Conservation (phyloP, 495 filamentous ascomycete genomes). For the Penicillium macrosclerotiorum region DNA sequence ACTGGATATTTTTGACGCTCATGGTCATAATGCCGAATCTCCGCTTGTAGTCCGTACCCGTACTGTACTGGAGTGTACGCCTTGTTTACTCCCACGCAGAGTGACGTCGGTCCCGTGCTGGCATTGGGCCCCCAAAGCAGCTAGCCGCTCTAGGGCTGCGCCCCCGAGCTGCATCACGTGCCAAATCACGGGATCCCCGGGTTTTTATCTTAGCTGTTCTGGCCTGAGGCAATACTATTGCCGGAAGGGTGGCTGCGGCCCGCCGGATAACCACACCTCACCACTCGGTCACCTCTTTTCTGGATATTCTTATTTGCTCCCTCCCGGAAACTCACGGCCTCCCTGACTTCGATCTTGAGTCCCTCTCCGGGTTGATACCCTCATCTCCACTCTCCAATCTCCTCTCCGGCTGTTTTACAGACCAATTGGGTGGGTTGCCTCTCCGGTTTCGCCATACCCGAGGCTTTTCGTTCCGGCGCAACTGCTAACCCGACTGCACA, state of each 20-base stretch:
- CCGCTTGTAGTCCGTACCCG: no score
- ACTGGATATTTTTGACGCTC: no score
- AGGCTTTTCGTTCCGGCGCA: constrained; percentile 30
- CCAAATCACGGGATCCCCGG: constrained; percentile 11
- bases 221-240: constrained; percentile 31
- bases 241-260: constrained; percentile 29
- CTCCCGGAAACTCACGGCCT: constrained; percentile 32
- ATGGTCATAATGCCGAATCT: no score
- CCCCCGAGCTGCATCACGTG: constrained; percentile 25
- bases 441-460: constrained; percentile 24
- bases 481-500: constrained; percentile 35
- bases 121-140: constrained; percentile 3
- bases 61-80: constrained; percentile 22
- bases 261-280: constrained; percentile 41
- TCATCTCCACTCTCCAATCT: constrained; percentile 34
- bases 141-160: constrained; percentile 23
- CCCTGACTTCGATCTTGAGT: constrained; percentile 33
- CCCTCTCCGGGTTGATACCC: constrained; percentile 35
- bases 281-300: constrained; percentile 40
- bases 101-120: constrained; percentile 35
- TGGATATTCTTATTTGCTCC: constrained; percentile 36
- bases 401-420: constrained; percentile 18
- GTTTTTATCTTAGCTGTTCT: neutral
- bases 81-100: constrained; percentile 26
- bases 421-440: constrained; percentile 40